These are phyloP conservation scores for Coniella vitis DNA, from an alignment of 2,329 filamentous ascomycete genomes.

Conservation along the genomic window DNA sequence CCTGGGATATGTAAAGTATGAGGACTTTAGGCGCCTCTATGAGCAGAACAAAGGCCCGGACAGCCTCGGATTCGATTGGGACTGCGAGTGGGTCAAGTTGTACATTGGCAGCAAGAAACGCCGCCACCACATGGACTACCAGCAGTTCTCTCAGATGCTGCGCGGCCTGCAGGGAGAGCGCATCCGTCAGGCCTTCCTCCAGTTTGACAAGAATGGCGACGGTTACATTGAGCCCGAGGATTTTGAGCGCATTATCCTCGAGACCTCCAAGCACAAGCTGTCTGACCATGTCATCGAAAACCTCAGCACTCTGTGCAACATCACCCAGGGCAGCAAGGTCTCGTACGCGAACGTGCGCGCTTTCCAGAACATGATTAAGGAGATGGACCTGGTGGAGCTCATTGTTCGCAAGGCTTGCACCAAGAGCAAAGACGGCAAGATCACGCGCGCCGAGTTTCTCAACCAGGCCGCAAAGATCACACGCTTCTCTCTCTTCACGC, in stretches of 20 bases:
- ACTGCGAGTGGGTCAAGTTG: conserved; percentile 90
- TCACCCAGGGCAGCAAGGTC: conserved; percentile 84
- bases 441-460: conserved; percentile 88
- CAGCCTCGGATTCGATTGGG: conserved; percentile 92
- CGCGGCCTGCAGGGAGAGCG: conserved; percentile 92
- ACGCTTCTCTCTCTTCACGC: conserved; percentile 91
- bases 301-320: conserved; percentile 89
- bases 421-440: conserved; percentile 83
- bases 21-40: conserved; percentile 79
- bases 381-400: conserved; percentile 95
- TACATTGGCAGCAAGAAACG: conserved; percentile 87
- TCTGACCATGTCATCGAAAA: conserved; percentile 93
- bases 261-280: conserved; percentile 91
- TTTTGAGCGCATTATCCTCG: conserved; percentile 92
- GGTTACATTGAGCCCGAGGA: conserved; percentile 94
- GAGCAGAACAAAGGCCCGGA: conserved; percentile 80
- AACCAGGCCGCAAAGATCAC: conserved; percentile 89
- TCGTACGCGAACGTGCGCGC: conserved; percentile 96
- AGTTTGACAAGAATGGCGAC: conserved; percentile 84
- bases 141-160: conserved; percentile 97
- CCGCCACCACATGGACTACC: conserved; percentile 87
- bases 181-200: conserved; percentile 89
- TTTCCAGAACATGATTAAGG: conserved; percentile 95
- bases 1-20: conserved; percentile 80
- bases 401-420: conserved; percentile 81